Evolutionary conservation across 148 eudicot genomes (phyloP), one percentile per base, ranked within the genome.

Genomic region (Silene latifolia): DNA sequence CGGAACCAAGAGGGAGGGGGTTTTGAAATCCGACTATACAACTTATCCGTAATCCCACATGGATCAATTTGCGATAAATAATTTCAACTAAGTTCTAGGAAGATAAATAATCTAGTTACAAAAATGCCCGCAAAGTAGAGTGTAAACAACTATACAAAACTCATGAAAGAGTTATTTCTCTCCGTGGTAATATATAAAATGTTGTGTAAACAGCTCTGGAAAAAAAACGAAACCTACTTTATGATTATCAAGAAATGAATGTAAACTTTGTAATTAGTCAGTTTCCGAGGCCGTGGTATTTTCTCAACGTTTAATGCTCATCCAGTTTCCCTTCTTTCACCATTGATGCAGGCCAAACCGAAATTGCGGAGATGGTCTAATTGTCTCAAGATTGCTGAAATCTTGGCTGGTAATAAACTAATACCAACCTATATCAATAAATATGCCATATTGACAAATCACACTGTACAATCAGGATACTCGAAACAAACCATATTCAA

Each of bases 381-480:
- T 27, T 27, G 29, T 27, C 29, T 27, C 1, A 80, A 75, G 71
- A 57, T 61, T 69, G 67, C 48, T 53, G 19, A 63, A 71, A 29
- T 79, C 82, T 62, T 54, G 24, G 54, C 42, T 60, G 70, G 56
- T 29, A 57, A 27, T 27, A 27, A 27, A 27, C 29, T 27, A 27
- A 66, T 70, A 65, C 73, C 29, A 76, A 76, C 73, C 83, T 72
- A 47, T 35, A 1, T 48, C 35, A 63, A 72, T 21, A 44, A 69
- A 76, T 54, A 71, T 58, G 69, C 67, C 32, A 32, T 46, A 72
- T 76, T 60, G 77, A 74, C 78, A 77, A 76, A 84, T 35, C 74
- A 71, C 74, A 71, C 82, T 85, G 84, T 82, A 85, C 89, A 86
- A 24, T 42, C 73, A 80, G 63, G 67, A 60, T 51, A 70, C 71